Evolutionary conservation across 1,139 yeast genomes (phyloP), one percentile per base, ranked within the genome.

Genomic region (Geotrichum cucujoidarum): DNA sequence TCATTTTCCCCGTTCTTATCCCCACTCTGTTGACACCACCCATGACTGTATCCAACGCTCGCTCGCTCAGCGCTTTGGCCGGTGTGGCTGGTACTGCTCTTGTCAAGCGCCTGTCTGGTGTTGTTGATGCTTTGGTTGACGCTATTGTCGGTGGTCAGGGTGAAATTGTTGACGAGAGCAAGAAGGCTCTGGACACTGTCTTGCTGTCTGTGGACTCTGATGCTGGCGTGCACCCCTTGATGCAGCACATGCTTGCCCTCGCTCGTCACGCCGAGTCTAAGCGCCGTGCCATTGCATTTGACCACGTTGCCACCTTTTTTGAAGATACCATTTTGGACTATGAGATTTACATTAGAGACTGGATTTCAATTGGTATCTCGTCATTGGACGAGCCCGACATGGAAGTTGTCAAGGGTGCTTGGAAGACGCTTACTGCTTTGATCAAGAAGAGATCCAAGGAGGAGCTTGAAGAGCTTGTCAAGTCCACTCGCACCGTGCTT

Each of bases 1-100:
- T 86, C 2, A 87, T 92, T 52, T 89, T 94, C 90, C 97, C 98
- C 49, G 84, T 88, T 47, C 76, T 92, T 63, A 77, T 92, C 53
- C 97, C 98, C 45, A 78, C 95, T 0, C 74, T 94, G 62, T 73
- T 90, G 61, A 65, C 81, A 8, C 82, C 90, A 8, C 97, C 97
- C 8, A 80, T 92, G 54, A 89, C 88, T 58, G 73, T 80, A 0
- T 82, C 83, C 71, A 89, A 90, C 68, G 95, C 96, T 18, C 75
- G 76, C 49, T 95, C 97, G 3, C 73, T 92, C 54, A 89, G 95
- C 22, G 82, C 95, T 0, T 75, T 94, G 63, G 95, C 96, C 0
- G 80, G 85, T 46, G 96, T 87, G 41, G 97, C 97, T 21, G 97
- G 97, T 32, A 67, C 79, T 46, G 89, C 95, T 1, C 71, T 90